phyloP scores from a whole-genome alignment of 495 filamentous ascomycete genomes.

The Extremus antarcticus region DNA sequence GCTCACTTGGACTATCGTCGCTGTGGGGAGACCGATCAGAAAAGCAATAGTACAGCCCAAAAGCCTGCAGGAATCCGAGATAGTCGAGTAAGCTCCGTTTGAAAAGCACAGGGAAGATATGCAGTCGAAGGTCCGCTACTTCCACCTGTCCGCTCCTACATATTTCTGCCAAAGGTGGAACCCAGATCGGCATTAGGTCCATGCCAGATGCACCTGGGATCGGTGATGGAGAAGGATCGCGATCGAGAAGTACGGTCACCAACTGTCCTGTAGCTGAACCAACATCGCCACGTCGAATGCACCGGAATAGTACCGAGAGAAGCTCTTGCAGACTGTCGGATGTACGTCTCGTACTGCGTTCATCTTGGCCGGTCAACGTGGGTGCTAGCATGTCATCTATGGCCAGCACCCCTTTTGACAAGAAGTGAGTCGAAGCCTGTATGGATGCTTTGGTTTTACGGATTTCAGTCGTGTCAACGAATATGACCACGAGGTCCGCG shows the following conservation, averaged over 20 bases:
- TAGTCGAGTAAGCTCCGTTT: conserved; percentile 45
- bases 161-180: conserved; percentile 37
- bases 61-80: conserved; percentile 40
- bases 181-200: conserved; percentile 36
- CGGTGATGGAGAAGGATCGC: background rate
- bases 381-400: conserved; percentile 1
- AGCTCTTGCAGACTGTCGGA: conserved; percentile 22
- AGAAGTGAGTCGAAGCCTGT: conserved; percentile 48
- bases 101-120: conserved; percentile 66
- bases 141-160: conserved; percentile 40
- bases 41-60: conserved; percentile 20
- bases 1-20: conserved; percentile 25
- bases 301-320: conserved; percentile 42
- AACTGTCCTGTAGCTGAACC: conserved; percentile 55
- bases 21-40: conserved; percentile 28
- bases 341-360: too few species aligned
- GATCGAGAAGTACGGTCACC: conserved; percentile 29
- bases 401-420: conserved; percentile 41
- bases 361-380: too few species aligned
- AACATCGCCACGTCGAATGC: conserved; percentile 51
- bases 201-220: background rate
- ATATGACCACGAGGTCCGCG: background rate
- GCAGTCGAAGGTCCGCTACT: conserved; percentile 55
- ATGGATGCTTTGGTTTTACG: conserved; percentile 52
- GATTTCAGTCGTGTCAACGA: background rate